A percentile compares a stretch with the other conserved stretches of the same genome.
Evolutionary conservation across 2,329 filamentous ascomycete genomes (phyloP).

Genomic region (Lachnellula hyalina): DNA sequence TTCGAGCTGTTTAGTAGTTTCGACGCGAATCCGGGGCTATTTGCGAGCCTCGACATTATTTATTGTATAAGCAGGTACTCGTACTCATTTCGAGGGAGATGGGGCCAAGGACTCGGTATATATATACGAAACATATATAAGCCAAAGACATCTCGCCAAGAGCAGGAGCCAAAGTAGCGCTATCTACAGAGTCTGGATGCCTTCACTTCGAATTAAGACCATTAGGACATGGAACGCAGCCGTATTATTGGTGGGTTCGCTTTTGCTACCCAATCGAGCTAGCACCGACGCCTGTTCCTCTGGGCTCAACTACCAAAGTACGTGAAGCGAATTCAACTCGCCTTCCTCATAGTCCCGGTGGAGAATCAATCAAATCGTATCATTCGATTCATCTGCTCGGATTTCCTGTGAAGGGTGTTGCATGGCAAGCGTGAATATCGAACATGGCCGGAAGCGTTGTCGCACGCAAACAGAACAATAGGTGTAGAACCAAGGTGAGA

Average conservation of each 20-base stretch:
- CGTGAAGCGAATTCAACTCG: constrained; percentile 9
- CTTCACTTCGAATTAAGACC: constrained; percentile 12
- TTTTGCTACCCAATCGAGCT: constrained; percentile 27
- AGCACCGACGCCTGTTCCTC: constrained; percentile 13
- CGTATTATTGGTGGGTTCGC: constrained; percentile 32
- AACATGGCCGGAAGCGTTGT: constrained; percentile 24
- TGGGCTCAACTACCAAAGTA: constrained; percentile 10
- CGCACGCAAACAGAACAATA: constrained; percentile 26
- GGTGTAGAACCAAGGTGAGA: constrained; percentile 35
- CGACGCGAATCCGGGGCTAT: constrained; percentile 23
- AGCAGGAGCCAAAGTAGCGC: constrained; percentile 10
- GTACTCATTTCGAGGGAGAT: constrained; percentile 16
- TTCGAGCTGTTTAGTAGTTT: constrained; percentile 30
- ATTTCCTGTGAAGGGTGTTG: constrained; percentile 20
- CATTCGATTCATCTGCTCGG: constrained; percentile 28
- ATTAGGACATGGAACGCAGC: constrained; percentile 8
- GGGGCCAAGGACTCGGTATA: constrained; percentile 8
- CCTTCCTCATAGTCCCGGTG: constrained; percentile 10
- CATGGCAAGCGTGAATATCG: constrained; percentile 11
- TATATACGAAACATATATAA: constrained; percentile 9
- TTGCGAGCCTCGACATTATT: constrained; percentile 30
- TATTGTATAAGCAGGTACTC: not conserved
- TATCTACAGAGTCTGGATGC: constrained; percentile 10
- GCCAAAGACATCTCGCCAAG: constrained; percentile 14
- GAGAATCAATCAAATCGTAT: constrained; percentile 10